Base-by-base conservation (phyloP, 192 early-diverging fungal species). In the Backusella circina region DNA sequence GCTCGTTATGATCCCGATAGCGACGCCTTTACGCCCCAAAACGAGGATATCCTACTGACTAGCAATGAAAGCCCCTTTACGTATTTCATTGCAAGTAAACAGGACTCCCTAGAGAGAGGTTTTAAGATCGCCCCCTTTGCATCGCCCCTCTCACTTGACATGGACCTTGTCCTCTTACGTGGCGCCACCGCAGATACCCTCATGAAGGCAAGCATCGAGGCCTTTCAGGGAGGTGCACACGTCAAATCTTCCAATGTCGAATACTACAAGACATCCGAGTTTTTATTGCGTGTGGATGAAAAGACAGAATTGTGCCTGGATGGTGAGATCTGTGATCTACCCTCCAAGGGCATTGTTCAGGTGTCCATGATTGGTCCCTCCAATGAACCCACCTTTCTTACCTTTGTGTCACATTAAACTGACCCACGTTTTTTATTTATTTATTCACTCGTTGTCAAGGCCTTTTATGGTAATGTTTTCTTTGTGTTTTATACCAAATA, bases 121-220 rank as follows among this genome's bases (percentile, higher is more conserved):
- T 87, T 87, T 41, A 80, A 71, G 0, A 82, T 85, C 15, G 76
- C 83, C 1, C 86, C 86, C 1, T 80, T 86, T 37, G 86, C 86
- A 37, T 79, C 77, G 0, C 77, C 82, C 9, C 70, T 77, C 1
- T 76, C 80, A 8, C 74, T 82, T 1, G 84, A 82, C 72, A 79
- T 87, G 70, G 86, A 87, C 57, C 66, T 87, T 10, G 18, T 87
- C 6, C 66, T 72, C 8, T 70, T 87, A 9, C 79, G 82, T 66
- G 70, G 80, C 26, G 84, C 67, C 5, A 76, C 78, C 1, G 69
- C 80, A 26, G 76, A 61, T 12, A 74, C 78, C 38, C 75, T 87
- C 10, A 79, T 79, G 64, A 36, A 70, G 1, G 75, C 81, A 54
- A 72, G 80, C 37, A 77, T 76, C 10, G 68, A 70, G 15, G 83